Percentiles rank a stretch among this genome's conserved stretches.
Conservation (phyloP, 108 stramenopile genomes). For the Nitzschia sp. region DNA sequence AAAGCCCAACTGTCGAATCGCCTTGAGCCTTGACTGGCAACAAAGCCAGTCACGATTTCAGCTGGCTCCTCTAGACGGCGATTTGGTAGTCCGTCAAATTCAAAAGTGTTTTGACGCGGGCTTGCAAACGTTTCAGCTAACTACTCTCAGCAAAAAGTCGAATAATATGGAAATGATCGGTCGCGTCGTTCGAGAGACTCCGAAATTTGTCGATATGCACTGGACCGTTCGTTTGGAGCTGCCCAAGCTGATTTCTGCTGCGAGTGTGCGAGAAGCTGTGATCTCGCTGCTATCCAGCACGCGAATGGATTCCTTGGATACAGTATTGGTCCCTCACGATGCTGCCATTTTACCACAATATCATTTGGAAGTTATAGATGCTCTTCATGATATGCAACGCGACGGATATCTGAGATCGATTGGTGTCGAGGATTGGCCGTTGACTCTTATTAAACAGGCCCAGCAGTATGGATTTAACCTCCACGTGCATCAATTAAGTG, state of each 20-base stretch:
- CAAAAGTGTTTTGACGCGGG: conserved; percentile 73
- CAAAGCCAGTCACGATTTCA: background rate
- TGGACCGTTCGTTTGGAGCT: conserved; percentile 26
- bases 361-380: conserved; percentile 64
- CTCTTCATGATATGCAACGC: conserved; percentile 58
- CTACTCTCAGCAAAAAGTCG: conserved; percentile 2
- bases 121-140: conserved; percentile 55
- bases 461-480: conserved; percentile 49
- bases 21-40: conserved; percentile 9
- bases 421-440: conserved; percentile 39
- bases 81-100: conserved; percentile 13
- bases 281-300: conserved; percentile 18
- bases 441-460: conserved; percentile 24
- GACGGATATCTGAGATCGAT: conserved; percentile 70
- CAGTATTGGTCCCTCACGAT: conserved; percentile 8
- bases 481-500: conserved; percentile 40
- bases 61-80: conserved; percentile 7
- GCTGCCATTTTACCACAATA: conserved; percentile 22
- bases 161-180: conserved; percentile 43
- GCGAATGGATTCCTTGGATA: conserved; percentile 30
- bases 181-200: conserved; percentile 46
- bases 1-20: conserved; percentile 38
- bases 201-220: conserved; percentile 42
- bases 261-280: conserved; percentile 21
- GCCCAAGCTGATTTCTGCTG: background rate